A percentile compares a stretch with the other conserved stretches of the same genome.
Conservation (phyloP, 163 green algal species). For the Chlorella variabilis region DNA sequence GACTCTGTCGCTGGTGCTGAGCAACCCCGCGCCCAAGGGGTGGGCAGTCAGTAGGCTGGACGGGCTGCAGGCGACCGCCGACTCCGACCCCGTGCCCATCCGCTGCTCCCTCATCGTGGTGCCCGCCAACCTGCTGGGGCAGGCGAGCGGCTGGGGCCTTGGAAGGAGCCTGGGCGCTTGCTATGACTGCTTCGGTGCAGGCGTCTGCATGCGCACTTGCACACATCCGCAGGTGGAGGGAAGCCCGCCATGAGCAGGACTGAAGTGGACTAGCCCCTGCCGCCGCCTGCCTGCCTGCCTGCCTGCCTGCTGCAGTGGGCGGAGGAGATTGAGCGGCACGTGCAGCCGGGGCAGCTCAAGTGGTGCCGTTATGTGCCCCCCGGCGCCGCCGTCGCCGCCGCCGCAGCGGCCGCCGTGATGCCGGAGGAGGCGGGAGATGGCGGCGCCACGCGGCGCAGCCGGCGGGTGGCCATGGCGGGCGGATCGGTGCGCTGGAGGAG, state of each 20-base stretch:
- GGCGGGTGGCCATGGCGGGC: slow-evolving; percentile 5
- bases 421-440: background rate
- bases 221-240: background rate
- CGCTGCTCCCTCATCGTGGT: slow-evolving; percentile 36
- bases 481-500: background rate
- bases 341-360: slow-evolving; percentile 44
- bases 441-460: slow-evolving; percentile 10
- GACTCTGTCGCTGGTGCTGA: slow-evolving; percentile 64
- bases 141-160: background rate
- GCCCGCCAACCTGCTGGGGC: slow-evolving; percentile 38
- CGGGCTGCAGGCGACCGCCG: background rate
- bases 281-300: background rate
- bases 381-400: background rate
- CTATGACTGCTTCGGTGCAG: background rate
- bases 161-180: background rate
- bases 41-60: slow-evolving; percentile 48
- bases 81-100: slow-evolving; percentile 52
- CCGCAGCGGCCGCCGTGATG: background rate
- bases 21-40: slow-evolving; percentile 52
- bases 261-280: too few relatives aligned
- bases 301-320: slow-evolving; percentile 51
- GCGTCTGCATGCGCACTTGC: background rate
- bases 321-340: slow-evolving; percentile 64
- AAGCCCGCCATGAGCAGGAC: too few relatives aligned
- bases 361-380: slow-evolving; percentile 26